phyloP scores from a whole-genome alignment of 2,329 filamentous ascomycete species.

The Boeremia exigua region DNA sequence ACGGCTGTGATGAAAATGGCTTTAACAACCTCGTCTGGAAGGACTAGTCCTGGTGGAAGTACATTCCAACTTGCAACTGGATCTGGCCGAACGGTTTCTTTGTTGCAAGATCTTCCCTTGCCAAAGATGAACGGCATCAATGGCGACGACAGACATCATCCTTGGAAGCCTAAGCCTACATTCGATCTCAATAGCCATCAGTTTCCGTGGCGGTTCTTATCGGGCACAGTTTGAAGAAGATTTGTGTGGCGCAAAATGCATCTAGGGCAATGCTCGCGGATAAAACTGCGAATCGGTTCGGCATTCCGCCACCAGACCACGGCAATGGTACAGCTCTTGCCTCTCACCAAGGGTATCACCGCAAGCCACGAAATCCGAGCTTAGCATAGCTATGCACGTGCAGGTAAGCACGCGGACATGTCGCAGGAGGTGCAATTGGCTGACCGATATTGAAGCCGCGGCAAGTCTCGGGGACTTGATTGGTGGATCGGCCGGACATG shows the following conservation, averaged over 20 bases:
- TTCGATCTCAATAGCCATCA: conserved; percentile 41
- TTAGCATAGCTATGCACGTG: not conserved
- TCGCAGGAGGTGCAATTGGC: not conserved
- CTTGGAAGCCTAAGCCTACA: conserved; percentile 37
- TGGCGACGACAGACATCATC: conserved; percentile 32
- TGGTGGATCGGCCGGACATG: conserved; percentile 3
- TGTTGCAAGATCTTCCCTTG: conserved; percentile 41
- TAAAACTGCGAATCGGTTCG: not conserved
- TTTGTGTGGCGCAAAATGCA: not conserved
- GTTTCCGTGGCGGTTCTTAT: conserved; percentile 45
- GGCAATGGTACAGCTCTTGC: not conserved
- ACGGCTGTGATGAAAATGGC: conserved; percentile 41
- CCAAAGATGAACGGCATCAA: conserved; percentile 37
- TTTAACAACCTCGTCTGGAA: conserved; percentile 26
- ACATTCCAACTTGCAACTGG: conserved; percentile 46
- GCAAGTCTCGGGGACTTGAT: not conserved
- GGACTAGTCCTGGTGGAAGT: conserved; percentile 39
- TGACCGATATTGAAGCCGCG: not conserved
- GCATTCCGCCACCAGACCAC: not conserved
- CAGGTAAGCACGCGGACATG: not conserved
- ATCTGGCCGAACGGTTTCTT: conserved; percentile 41
- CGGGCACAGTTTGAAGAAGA: conserved; percentile 37
- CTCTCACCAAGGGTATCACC: not conserved
- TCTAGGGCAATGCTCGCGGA: not conserved
- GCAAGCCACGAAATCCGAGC: not conserved